A percentile compares a stretch with the other conserved stretches of the same genome.
phyloP scores from a whole-genome alignment of 2,329 filamentous ascomycete species.

The Scedosporium aurantiacum region DNA sequence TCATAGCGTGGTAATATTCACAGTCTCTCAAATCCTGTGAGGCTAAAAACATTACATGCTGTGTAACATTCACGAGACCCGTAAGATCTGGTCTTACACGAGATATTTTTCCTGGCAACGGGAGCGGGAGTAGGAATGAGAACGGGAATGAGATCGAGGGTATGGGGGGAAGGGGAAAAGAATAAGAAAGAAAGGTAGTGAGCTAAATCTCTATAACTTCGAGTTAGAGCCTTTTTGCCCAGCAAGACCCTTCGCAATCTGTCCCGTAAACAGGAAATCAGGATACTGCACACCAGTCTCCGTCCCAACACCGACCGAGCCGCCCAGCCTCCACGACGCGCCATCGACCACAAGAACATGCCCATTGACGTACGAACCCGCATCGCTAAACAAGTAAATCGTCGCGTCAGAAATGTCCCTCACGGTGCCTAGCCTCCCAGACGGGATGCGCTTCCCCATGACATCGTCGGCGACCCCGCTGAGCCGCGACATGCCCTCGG shows the following conservation, averaged over 20 bases:
- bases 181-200: neutral
- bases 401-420: conserved; percentile 90
- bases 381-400: conserved; percentile 76
- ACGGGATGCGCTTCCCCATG: conserved; percentile 44
- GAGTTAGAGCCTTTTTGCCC: conserved; percentile 29
- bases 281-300: conserved; percentile 41
- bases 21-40: too few relatives aligned
- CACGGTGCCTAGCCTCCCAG: conserved; percentile 66
- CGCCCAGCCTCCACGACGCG: conserved; percentile 43
- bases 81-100: neutral
- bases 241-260: conserved; percentile 23
- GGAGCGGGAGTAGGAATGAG: neutral
- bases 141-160: neutral
- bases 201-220: conserved; percentile 1
- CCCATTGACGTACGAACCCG: conserved; percentile 78
- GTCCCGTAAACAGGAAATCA: conserved; percentile 29
- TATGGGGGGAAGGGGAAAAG: neutral
- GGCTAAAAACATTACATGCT: too few relatives aligned
- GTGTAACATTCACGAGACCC: too few relatives aligned
- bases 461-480: conserved; percentile 27
- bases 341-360: conserved; percentile 67
- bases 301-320: conserved; percentile 32
- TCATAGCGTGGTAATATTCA: too few relatives aligned
- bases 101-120: neutral
- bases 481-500: conserved; percentile 66